A percentile compares a stretch with the other conserved stretches of the same genome.
Evolutionary conservation across 2,329 filamentous ascomycete genomes (phyloP).

Genomic region (Chaetomiaceae sp.): DNA sequence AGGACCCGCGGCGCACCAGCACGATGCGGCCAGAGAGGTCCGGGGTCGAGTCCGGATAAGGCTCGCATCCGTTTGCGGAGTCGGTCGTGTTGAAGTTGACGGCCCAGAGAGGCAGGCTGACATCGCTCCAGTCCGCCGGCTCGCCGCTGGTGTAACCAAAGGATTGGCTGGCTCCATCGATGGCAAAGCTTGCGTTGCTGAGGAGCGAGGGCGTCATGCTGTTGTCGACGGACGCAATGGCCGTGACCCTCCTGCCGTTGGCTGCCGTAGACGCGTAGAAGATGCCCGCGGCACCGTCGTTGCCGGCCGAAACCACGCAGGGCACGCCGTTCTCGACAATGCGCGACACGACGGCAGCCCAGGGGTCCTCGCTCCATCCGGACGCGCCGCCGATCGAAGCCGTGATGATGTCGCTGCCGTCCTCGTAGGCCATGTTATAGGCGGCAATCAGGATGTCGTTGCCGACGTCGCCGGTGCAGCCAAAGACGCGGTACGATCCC

Average conservation of each 20-base stretch:
- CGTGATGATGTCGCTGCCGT: slow-evolving; percentile 55
- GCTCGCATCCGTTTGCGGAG: slow-evolving; percentile 47
- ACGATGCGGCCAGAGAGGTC: slow-evolving; percentile 56
- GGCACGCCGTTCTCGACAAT: slow-evolving; percentile 52
- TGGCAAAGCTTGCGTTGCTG: slow-evolving; percentile 39
- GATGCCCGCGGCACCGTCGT: slow-evolving; percentile 42
- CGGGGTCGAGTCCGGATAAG: slow-evolving; percentile 50
- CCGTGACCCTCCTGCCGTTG: slow-evolving; percentile 43
- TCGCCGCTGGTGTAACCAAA: slow-evolving; percentile 44
- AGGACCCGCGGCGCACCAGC: slow-evolving; percentile 56
- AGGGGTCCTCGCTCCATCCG: slow-evolving; percentile 51
- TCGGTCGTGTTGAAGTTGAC: slow-evolving; percentile 46
- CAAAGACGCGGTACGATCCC: slow-evolving; percentile 55
- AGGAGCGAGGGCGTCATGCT: slow-evolving; percentile 40
- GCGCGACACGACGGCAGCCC: slow-evolving; percentile 46
- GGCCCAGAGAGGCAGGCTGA: slow-evolving; percentile 47
- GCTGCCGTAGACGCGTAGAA: slow-evolving; percentile 49
- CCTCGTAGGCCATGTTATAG: slow-evolving; percentile 57
- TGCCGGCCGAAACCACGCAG: slow-evolving; percentile 51
- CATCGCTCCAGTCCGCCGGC: slow-evolving; percentile 41
- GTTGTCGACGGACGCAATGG: slow-evolving; percentile 50
- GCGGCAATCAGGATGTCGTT: slow-evolving; percentile 57
- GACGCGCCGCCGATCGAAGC: slow-evolving; percentile 49
- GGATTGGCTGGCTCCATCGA: slow-evolving; percentile 32
- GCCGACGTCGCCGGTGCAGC: slow-evolving; percentile 46